Conservation (phyloP, 805 yeast genomes). For the Saturnispora besseyi region DNA sequence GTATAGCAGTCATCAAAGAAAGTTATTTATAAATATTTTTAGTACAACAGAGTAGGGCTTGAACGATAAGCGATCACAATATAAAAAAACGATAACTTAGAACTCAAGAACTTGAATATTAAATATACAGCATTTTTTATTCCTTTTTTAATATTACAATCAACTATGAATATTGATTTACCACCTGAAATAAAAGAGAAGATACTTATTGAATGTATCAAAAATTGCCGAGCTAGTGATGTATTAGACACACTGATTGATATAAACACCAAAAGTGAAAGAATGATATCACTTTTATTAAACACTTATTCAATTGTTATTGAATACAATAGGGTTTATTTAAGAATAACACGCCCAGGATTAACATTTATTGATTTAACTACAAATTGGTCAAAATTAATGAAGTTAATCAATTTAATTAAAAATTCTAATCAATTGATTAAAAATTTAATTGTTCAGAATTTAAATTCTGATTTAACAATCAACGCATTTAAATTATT, state of each 20-base stretch:
- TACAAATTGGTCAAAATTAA: background rate
- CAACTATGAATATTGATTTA: too few species aligned
- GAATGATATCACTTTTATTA: background rate
- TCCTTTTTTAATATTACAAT: too few species aligned
- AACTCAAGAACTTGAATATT: too few species aligned
- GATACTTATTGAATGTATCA: constrained; percentile 2
- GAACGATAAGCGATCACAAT: too few species aligned
- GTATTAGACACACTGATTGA: background rate
- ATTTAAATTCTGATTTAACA: background rate
- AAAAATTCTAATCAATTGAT: background rate
- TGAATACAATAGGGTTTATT: constrained; percentile 2
- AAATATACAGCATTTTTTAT: too few species aligned
- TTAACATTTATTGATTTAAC: constrained; percentile 5
- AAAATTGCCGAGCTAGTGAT: constrained; percentile 3
- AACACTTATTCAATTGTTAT: constrained; percentile 4
- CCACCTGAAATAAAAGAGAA: constrained; percentile 1
- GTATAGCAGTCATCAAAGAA: too few species aligned
- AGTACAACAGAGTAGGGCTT: too few species aligned
- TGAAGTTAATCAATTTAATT: background rate
- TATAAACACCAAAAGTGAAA: background rate
- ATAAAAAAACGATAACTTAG: too few species aligned
- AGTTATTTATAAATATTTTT: too few species aligned
- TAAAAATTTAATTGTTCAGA: constrained; percentile 2
- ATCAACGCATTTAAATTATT: constrained; percentile 2
- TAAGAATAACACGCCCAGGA: constrained; percentile 3